Evolutionary conservation across 805 yeast species (phyloP), one percentile per base, ranked within the genome.

Genomic region (Sungouiozyma intestinalis): DNA sequence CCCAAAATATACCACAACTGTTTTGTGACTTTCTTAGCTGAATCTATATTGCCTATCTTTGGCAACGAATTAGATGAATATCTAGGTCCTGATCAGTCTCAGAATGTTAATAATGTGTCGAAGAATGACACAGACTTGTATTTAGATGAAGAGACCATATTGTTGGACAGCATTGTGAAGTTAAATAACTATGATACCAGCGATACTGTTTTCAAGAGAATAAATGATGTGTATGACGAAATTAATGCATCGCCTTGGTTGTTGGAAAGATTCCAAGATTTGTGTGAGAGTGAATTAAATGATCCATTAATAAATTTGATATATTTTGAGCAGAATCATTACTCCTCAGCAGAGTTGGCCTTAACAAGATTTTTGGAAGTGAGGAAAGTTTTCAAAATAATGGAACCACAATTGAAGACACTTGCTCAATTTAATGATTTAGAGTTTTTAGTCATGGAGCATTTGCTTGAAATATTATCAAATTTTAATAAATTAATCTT

Each of bases 281-380:
- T 44, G 14, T 43, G 39, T 21, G 38, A 36, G 7, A 20, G 21
- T 17, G 27, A 38, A 18, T 39, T 43, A 15, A 35, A 34, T 27
- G 34, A 40, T 9, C 17, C 21, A 13, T 16, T 17, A 15, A 21
- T 40, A 7, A 36, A 38, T 7, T 20, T 38, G 7, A 18, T 40
- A 6, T 36, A 21, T 33, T 50, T 50, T 27, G 51, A 47, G 33
- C 16, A 33, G 21, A n/a, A 18, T 3, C 37, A 29, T 16, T 51
- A 48, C 34, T 51, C 54, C 11, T 44, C 53, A 13, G 50, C 52
- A 33, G 44, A 43, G 24, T 11, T 17, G 3, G 42, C 44, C 16
- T 39, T 50, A 24, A 33, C 20, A 33, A 38, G 20, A 8, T 47
- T 50, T 16, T 9, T 50, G 6, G 15, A 34, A 19, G 37, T 45